Conservation (phyloP, 208 protist species). For the Trypanosoma congolense region DNA sequence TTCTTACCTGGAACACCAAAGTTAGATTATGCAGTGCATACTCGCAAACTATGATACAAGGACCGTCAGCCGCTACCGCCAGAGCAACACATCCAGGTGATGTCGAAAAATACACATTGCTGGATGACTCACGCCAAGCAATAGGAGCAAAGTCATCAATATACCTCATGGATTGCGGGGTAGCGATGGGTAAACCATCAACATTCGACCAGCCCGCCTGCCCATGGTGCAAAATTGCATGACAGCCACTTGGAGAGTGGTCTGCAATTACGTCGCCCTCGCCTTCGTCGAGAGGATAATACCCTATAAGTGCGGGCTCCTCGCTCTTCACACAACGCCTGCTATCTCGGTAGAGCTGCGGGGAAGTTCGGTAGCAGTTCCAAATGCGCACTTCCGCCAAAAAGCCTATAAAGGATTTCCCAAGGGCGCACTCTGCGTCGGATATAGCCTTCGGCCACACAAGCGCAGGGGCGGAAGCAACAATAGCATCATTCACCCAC, state of each 20-base stretch:
- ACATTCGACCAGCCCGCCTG: slow-evolving; percentile 53
- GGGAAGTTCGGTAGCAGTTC: slow-evolving; percentile 43
- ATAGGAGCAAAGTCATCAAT: slow-evolving; percentile 74
- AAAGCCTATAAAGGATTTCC: slow-evolving; percentile 73
- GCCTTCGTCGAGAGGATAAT: slow-evolving; percentile 80
- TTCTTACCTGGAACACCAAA: slow-evolving; percentile 44
- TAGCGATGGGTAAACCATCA: slow-evolving; percentile 35
- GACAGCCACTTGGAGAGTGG: slow-evolving; percentile 44
- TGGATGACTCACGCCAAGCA: slow-evolving; percentile 41
- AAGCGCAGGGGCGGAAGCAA: slow-evolving; percentile 35
- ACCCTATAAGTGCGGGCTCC: slow-evolving; percentile 59
- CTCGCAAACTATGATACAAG: slow-evolving; percentile 53
- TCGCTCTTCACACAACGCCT: slow-evolving; percentile 41
- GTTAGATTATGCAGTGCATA: slow-evolving; percentile 32
- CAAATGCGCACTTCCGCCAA: slow-evolving; percentile 82
- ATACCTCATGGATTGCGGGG: slow-evolving; percentile 19
- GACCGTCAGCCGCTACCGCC: slow-evolving; percentile 31
- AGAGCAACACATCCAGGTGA: slow-evolving; percentile 36
- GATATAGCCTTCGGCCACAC: slow-evolving; percentile 55
- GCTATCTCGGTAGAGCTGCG: slow-evolving; percentile 66
- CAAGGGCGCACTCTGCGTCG: slow-evolving; percentile 63
- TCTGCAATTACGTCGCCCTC: slow-evolving; percentile 73
- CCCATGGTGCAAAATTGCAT: slow-evolving; percentile 50
- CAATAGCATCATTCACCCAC: slow-evolving; percentile 65
- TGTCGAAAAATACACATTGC: slow-evolving; percentile 55